Base-by-base conservation (phyloP, 768 basidiomycete genomes). In the Neoboletus brunneissimus region DNA sequence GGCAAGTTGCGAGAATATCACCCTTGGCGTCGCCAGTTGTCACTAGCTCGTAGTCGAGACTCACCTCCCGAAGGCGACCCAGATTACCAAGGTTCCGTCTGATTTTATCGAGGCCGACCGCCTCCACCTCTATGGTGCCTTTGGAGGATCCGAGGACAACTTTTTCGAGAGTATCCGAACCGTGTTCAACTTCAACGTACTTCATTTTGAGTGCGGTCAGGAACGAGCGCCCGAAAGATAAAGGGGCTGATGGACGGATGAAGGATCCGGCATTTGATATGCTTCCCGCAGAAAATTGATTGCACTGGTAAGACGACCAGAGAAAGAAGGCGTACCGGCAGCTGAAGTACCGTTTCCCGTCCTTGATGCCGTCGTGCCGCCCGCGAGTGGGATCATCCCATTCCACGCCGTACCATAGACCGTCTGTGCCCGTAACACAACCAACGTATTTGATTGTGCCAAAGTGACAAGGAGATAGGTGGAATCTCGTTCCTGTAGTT, bases 361-460 rank as follows among this genome's bases (percentile, higher is more conserved):
- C 85, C 67, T 92, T 90, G 60, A 77, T 68, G 7, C 96, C 96
- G 62, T 89, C 84, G 69, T 98, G 94, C 70, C 89, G 95, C 27
- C 96, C 96, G 54, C 94, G 83, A 9, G 69, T 57, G 20, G 86
- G 81, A 64, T 93, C 87, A 67, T 98, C 96, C 91, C 95, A 98
- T 74, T 98, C 96, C 46, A 98, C 82, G n/a, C 96, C 96, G n/a
- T 94, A 78, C 95, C 95, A 98, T 13, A 72, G 62, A 4, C 89
- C 91, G 4, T 73, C 65, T 0, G 89, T 84, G 15, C 80, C 80
- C 18, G 82, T 74, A 20, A 95, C 84, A 1, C 69, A 59, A 2
- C 93, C 93, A 15, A 80, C 72, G 65, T 81, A 94, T 71, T 73
- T 83, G 59, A 96, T 72, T 5, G 90, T 92, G 2, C 88, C 92